Base-by-base conservation (phyloP, 805 yeast genomes). In the Barnettozyma californica region DNA sequence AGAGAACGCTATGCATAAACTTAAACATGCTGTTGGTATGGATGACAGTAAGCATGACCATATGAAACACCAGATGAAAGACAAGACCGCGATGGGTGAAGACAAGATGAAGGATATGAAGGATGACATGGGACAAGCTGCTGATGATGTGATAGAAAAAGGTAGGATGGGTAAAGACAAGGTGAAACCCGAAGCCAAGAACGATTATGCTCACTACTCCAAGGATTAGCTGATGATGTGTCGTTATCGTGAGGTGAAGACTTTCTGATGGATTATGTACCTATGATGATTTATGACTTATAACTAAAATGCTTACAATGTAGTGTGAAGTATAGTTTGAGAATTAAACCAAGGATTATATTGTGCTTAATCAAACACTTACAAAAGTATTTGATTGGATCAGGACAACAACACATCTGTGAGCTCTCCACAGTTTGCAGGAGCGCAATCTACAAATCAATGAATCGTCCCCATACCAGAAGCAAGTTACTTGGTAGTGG, bases 101-200 rank as follows among this genome's bases (percentile, higher is more conserved):
- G 20, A 45, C 25, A 29, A 45, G 27, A 29, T 39, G 31, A 39
- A 39, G 42, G 29, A 16, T 25, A 29, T 39, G 16, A 35, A 18
- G 34, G 40, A 25, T 16, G 39, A 45, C 10, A 39, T 40, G 25
- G 57, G 54, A 44, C 50, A 36, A 9, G 14, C 44, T 10, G 44
- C 41, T 14, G 43, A 39, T 2, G 44, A 54, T 14, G 51, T 47
- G 41, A 10, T 27, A n/a, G 39, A 47, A 5, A 47, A 52, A 8
- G 20, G 43, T 9, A 14, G 14, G 19, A 18, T 36, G 16, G 48
- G 51, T 44, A 29, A 41, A 10, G 53, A 50, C 16, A 53, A 53
- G 47, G 16, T 54, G 11, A 31, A 27, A 29, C 54, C 52, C 20
- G 58, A 57, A 42, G 59, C 53, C 31, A 44, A 51, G 41, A 50